Percentiles rank a stretch among this genome's conserved stretches.
Conservation (phyloP, 1,284 basidiomycete genomes). For the Amylostereum areolatum region DNA sequence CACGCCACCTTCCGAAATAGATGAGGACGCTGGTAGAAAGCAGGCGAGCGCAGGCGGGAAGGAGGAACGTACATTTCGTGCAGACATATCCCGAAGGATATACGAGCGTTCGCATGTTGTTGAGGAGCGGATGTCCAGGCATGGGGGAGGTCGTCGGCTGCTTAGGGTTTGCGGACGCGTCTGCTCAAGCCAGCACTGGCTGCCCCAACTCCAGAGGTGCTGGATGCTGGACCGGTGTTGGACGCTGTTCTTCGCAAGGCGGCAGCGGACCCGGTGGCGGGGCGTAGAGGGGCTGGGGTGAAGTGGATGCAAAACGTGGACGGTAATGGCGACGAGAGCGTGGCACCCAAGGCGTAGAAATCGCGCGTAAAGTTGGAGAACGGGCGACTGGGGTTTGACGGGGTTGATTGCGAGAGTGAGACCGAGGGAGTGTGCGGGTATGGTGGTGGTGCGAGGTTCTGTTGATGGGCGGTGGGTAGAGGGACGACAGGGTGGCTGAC, state of each 20-base stretch:
- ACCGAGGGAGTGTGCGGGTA: background rate
- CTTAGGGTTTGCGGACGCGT: conserved; percentile 36
- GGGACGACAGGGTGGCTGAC: conserved; percentile 7
- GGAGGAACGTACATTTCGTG: conserved; percentile 47
- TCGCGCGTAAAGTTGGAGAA: conserved; percentile 51
- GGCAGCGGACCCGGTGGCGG: conserved; percentile 17
- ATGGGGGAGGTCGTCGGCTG: conserved; percentile 56
- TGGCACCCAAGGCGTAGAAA: conserved; percentile 41
- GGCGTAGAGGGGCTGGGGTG: too few relatives aligned
- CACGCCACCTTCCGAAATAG: conserved; percentile 21
- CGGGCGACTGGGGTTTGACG: background rate
- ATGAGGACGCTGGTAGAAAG: conserved; percentile 26
- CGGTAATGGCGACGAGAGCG: too few relatives aligned
- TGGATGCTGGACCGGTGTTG: too few relatives aligned
- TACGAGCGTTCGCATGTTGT: conserved; percentile 52
- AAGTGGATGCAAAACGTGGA: too few relatives aligned
- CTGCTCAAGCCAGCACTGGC: conserved; percentile 1
- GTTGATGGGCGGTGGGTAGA: conserved; percentile 5
- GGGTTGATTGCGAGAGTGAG: background rate
- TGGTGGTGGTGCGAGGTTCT: background rate
- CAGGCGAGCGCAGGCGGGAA: background rate
- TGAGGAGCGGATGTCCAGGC: conserved; percentile 59
- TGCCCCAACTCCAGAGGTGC: background rate
- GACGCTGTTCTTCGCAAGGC: conserved; percentile 8
- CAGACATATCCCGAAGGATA: conserved; percentile 61